These are phyloP conservation scores for Gaeumannomyces sp. DNA, from an alignment of 2,329 filamentous ascomycete species.

Conservation along the genomic window DNA sequence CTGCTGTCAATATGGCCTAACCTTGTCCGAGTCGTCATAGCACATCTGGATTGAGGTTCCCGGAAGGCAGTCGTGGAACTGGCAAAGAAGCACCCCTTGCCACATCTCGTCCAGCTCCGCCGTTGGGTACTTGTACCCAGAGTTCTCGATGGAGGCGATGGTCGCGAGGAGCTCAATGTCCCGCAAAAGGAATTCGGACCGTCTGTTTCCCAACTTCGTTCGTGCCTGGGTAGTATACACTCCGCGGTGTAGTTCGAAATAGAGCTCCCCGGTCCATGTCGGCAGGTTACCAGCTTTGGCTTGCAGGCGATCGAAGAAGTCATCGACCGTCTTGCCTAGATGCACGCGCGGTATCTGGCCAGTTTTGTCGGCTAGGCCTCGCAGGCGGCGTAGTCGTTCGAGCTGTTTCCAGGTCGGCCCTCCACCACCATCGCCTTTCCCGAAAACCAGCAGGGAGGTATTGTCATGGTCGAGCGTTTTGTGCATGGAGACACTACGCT, in stretches of 20 bases:
- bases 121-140: slow-evolving; percentile 58
- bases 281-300: slow-evolving; percentile 53
- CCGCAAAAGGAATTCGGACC: slow-evolving; percentile 56
- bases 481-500: slow-evolving; percentile 57
- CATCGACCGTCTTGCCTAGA: slow-evolving; percentile 58
- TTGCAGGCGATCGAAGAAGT: slow-evolving; percentile 59
- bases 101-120: slow-evolving; percentile 61
- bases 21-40: slow-evolving; percentile 59
- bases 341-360: slow-evolving; percentile 54
- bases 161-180: slow-evolving; percentile 61
- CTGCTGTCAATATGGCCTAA: slow-evolving; percentile 19
- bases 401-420: slow-evolving; percentile 60
- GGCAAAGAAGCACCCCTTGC: slow-evolving; percentile 59
- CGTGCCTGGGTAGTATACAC: slow-evolving; percentile 65
- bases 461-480: slow-evolving; percentile 62
- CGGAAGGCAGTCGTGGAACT: slow-evolving; percentile 64
- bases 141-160: slow-evolving; percentile 48
- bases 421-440: slow-evolving; percentile 63
- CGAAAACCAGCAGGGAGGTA: slow-evolving; percentile 51
- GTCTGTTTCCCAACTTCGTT: slow-evolving; percentile 62
- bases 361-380: slow-evolving; percentile 55
- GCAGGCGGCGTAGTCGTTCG: slow-evolving; percentile 60
- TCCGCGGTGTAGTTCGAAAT: slow-evolving; percentile 63
- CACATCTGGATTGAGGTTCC: slow-evolving; percentile 65
- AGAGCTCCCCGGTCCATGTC: slow-evolving; percentile 65